Evolutionary conservation across 768 basidiomycete species (phyloP).

Genomic region (Tephrocybe rancida): DNA sequence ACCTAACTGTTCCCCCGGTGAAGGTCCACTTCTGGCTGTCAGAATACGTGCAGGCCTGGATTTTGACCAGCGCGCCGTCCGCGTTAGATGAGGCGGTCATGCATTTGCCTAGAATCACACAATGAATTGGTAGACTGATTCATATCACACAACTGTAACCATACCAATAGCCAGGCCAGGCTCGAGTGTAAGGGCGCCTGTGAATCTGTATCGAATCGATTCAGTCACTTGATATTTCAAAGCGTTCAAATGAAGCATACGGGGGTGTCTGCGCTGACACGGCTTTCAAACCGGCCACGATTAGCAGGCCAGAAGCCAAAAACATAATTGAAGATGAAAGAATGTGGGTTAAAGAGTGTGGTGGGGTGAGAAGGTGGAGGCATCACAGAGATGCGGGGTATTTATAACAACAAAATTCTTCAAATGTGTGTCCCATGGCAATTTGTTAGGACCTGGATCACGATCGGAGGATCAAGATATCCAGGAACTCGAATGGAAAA

Average conservation of each 20-base stretch:
- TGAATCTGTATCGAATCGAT: slow-evolving; percentile 29
- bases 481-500: too few relatives aligned
- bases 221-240: too few relatives aligned
- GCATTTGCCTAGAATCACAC: slow-evolving; percentile 41
- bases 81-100: slow-evolving; percentile 50
- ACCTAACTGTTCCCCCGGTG: slow-evolving; percentile 37
- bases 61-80: slow-evolving; percentile 47
- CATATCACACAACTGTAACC: slow-evolving; percentile 6
- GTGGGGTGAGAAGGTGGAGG: neutral
- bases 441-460: too few relatives aligned
- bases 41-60: slow-evolving; percentile 46
- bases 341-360: slow-evolving; percentile 1
- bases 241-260: neutral
- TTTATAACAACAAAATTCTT: too few relatives aligned
- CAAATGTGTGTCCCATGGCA: too few relatives aligned
- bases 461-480: too few relatives aligned
- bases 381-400: too few relatives aligned
- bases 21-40: slow-evolving; percentile 51
- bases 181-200: slow-evolving; percentile 44
- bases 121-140: neutral
- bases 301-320: neutral
- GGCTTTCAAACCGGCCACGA: slow-evolving; percentile 15
- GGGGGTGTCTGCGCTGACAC: slow-evolving; percentile 28
- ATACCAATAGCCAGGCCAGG: slow-evolving; percentile 44
- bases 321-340: slow-evolving; percentile 9